These are phyloP conservation scores for Helminthosporium solani DNA, from an alignment of 2,329 filamentous ascomycete genomes.

Conservation along the genomic window DNA sequence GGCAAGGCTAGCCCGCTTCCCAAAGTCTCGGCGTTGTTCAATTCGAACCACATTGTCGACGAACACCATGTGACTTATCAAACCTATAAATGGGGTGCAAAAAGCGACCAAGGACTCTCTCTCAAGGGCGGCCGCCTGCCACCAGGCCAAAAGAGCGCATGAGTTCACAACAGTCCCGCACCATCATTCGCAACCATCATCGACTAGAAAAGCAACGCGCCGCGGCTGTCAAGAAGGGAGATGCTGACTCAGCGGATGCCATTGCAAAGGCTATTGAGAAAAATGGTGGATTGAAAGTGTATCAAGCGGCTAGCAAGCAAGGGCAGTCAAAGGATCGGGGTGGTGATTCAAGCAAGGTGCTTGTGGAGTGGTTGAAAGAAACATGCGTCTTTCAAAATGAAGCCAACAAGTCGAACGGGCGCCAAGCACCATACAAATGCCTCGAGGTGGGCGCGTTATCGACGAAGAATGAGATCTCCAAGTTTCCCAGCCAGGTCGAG, in stretches of 20 bases:
- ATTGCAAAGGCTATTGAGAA: slow-evolving; percentile 54
- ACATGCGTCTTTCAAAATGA: slow-evolving; percentile 20
- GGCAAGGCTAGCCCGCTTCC: slow-evolving; percentile 10
- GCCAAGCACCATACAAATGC: slow-evolving; percentile 56
- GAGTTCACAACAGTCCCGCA: slow-evolving; percentile 59
- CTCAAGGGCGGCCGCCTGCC: slow-evolving; percentile 36
- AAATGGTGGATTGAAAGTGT: slow-evolving; percentile 60
- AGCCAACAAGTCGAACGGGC: slow-evolving; percentile 1
- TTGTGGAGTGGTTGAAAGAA: slow-evolving; percentile 59
- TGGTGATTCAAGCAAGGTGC: slow-evolving; percentile 62
- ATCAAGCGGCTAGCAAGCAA: slow-evolving; percentile 63
- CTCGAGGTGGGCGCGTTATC: slow-evolving; percentile 90
- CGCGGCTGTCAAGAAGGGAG: slow-evolving; percentile 49
- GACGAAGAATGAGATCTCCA: slow-evolving; percentile 79
- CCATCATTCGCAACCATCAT: slow-evolving; percentile 61
- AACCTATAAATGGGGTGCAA: slow-evolving; percentile 29
- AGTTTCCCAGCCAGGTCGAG: slow-evolving; percentile 63
- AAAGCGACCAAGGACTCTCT: slow-evolving; percentile 36
- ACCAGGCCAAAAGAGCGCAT: slow-evolving; percentile 41
- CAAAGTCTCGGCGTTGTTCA: slow-evolving; percentile 18
- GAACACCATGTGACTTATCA: slow-evolving; percentile 10
- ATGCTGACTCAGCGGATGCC: slow-evolving; percentile 42
- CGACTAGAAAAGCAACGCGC: slow-evolving; percentile 58
- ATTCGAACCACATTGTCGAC: not conserved
- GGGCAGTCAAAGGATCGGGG: slow-evolving; percentile 62